phyloP scores from a whole-genome alignment of 306 rosid species.

The Dryas octopetala region DNA sequence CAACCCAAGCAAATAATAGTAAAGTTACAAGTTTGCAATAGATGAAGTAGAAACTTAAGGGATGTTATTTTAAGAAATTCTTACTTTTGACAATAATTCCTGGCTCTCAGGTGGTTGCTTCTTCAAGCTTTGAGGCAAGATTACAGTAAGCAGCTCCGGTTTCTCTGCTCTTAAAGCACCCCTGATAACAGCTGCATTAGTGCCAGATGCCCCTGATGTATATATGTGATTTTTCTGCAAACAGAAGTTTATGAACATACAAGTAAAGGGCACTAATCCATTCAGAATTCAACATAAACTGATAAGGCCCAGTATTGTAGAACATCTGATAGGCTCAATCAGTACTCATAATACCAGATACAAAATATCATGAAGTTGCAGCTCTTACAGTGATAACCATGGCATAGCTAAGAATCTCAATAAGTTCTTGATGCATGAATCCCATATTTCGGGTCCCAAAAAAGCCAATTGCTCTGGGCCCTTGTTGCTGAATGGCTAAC shows the following conservation, averaged over 20 bases:
- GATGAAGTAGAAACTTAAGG: slow-evolving; percentile 7
- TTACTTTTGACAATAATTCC: slow-evolving; percentile 91
- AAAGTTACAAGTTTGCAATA: neutral
- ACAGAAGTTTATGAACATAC: slow-evolving; percentile 26
- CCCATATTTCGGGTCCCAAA: slow-evolving; percentile 99
- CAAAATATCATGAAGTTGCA: slow-evolving; percentile 18
- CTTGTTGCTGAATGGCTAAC: slow-evolving; percentile 99
- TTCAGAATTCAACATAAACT: slow-evolving; percentile 14
- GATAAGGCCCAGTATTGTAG: slow-evolving; percentile 11
- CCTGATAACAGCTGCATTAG: slow-evolving; percentile 99
- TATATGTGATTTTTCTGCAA: slow-evolving; percentile 90
- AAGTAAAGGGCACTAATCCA: slow-evolving; percentile 11
- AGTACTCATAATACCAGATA: slow-evolving; percentile 21
- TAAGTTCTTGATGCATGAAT: slow-evolving; percentile 96
- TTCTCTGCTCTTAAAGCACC: slow-evolving; percentile 99
- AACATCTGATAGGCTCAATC: slow-evolving; percentile 23
- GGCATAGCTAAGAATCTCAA: slow-evolving; percentile 99
- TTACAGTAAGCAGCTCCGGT: slow-evolving; percentile 95
- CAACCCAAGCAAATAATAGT: neutral
- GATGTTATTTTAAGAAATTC: slow-evolving; percentile 23
- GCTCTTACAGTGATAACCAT: slow-evolving; percentile 97
- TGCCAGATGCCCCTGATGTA: slow-evolving; percentile 99
- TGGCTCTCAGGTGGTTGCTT: slow-evolving; percentile 99
- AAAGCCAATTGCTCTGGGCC: slow-evolving; percentile 96
- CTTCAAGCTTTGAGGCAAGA: slow-evolving; percentile 93